Percentiles rank a stretch among this genome's conserved stretches.
These are phyloP conservation scores for Penicillium polonicum DNA, from an alignment of 2,329 filamentous ascomycete genomes.

Conservation along the genomic window DNA sequence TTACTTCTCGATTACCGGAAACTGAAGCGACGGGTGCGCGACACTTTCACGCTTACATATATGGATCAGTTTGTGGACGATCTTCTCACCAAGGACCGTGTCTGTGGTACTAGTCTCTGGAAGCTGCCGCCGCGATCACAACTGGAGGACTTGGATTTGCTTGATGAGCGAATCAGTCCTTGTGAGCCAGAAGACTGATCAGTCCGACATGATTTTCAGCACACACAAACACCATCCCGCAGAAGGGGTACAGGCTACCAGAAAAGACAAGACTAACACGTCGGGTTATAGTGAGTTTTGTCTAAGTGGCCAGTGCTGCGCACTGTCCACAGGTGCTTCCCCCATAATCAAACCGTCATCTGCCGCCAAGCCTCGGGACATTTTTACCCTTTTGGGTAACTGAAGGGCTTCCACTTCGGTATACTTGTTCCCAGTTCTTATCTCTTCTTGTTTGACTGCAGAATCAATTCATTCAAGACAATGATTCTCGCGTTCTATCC, in stretches of 20 bases:
- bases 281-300: background rate
- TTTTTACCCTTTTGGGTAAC: slow-evolving; percentile 35
- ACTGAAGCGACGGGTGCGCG: slow-evolving; percentile 71
- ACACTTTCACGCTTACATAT: slow-evolving; percentile 72
- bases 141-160: slow-evolving; percentile 81
- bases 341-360: background rate
- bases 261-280: slow-evolving; percentile 1
- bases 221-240: background rate
- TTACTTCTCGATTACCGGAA: slow-evolving; percentile 80
- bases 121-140: slow-evolving; percentile 81
- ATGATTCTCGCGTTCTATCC: background rate
- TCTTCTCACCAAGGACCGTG: slow-evolving; percentile 79
- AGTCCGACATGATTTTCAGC: background rate
- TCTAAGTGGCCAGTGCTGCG: background rate
- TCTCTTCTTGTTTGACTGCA: slow-evolving; percentile 6
- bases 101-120: slow-evolving; percentile 89
- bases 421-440: slow-evolving; percentile 19
- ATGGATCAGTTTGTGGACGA: slow-evolving; percentile 95
- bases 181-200: slow-evolving; percentile 3
- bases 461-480: background rate
- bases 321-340: background rate
- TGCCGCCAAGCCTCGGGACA: slow-evolving; percentile 26
- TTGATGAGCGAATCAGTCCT: slow-evolving; percentile 83
- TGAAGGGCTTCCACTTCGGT: slow-evolving; percentile 26
- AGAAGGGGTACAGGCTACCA: background rate